Base-by-base conservation (phyloP, 371 early-diverging fungal genomes). In the Nosema bombycis region DNA sequence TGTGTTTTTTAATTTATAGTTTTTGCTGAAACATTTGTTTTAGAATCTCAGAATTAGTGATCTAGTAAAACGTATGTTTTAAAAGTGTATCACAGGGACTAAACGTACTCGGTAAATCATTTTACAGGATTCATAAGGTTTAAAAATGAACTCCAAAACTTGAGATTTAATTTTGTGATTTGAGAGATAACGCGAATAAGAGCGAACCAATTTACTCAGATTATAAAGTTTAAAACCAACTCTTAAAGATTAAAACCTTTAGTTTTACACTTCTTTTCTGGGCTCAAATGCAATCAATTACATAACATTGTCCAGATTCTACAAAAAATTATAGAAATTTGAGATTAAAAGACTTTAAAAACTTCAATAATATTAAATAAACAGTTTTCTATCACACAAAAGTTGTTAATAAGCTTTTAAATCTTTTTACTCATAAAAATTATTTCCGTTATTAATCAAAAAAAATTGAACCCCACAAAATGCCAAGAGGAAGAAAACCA, bases 1-100 rank as follows among this genome's bases (percentile, higher is more conserved):
- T 2, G 3, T 15, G 1, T 69, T 69, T 69, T 69, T 69, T 12
- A 2, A n/a, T 46, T 36, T n/a, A 54, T 46, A 54, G 6, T 69
- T 69, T 46, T 24, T 24, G 38, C 3, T 54, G 32, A 69, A 69
- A 69, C 69, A 69, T 54, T 69, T 34, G 33, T 69, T 46, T 46
- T 18, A 46, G 6, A 46, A 46, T 46, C 18, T 46, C 18, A 46
- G 10, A 46, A 46, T 46, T 46, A 10, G 46, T 46, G 46, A 46
- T 46, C 6, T 46, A 10, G 18, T 46, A 6, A 46, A 46, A 46
- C 46, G 6, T 10, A 46, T 46, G 46, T 46, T 46, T 46, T 46
- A 46, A 46, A 46, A 46, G 46, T 46, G 18, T 46, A 46, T 46
- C 46, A 46, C 46, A 46, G 18, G 46, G 18, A 18, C 18, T 46